phyloP scores from a whole-genome alignment of 2,329 filamentous ascomycete genomes.

The Beauveria sp. region DNA sequence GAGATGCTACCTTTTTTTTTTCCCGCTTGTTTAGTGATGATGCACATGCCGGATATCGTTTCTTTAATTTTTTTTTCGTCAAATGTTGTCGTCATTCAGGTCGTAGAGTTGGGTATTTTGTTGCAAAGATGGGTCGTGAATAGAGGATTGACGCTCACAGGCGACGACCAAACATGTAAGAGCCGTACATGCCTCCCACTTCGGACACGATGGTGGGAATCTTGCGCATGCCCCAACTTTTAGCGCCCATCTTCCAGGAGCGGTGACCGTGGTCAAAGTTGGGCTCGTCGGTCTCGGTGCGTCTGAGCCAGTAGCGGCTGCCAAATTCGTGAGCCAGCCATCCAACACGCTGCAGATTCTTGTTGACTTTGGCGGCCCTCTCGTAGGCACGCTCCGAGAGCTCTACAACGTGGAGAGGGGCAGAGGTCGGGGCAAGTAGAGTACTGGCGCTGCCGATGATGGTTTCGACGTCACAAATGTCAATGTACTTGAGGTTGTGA shows the following conservation, averaged over 20 bases:
- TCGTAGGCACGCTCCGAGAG: constrained; percentile 61
- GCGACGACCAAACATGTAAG: constrained; percentile 55
- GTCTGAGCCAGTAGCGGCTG: constrained; percentile 59
- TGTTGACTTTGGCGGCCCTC: constrained; percentile 54
- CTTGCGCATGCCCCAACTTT: constrained; percentile 82
- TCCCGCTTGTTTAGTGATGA: neutral
- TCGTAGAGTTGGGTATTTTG: neutral
- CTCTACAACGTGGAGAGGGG: constrained; percentile 70
- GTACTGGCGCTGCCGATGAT: constrained; percentile 53
- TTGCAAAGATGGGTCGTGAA: constrained; percentile 6
- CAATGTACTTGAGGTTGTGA: constrained; percentile 64
- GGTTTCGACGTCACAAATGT: constrained; percentile 56
- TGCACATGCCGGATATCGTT: neutral
- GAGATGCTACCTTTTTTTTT: constrained; percentile 8
- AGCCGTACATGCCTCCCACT: constrained; percentile 88
- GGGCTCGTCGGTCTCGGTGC: constrained; percentile 32
- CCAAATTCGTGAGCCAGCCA: constrained; percentile 68
- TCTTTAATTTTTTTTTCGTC: neutral
- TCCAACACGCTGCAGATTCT: constrained; percentile 52
- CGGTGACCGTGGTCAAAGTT: constrained; percentile 42
- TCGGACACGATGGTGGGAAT: constrained; percentile 87
- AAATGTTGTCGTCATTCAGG: neutral
- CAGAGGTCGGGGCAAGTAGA: constrained; percentile 51
- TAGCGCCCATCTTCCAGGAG: constrained; percentile 77
- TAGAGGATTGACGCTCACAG: constrained; percentile 30